Base-by-base conservation (phyloP, 2,329 filamentous ascomycete species). In the Dothideomycetes sp. region DNA sequence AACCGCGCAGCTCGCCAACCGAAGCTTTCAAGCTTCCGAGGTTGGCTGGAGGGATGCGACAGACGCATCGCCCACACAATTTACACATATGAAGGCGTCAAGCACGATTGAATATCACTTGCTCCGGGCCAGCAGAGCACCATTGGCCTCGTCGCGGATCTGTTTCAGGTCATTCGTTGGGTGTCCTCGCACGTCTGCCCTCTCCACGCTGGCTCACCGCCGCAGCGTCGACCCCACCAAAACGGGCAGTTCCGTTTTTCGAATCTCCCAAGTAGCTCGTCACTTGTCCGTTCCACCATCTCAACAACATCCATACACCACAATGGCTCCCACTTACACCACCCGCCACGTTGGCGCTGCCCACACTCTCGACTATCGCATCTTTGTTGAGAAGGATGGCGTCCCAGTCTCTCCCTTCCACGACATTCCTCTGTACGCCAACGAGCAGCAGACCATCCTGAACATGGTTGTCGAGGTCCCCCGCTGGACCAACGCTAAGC, bases 391-490 rank as follows among this genome's bases (percentile, higher is more conserved):
- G 76, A 88, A 94, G 74, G 85, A 96, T 83, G 91, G 89, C 70
- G 72, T 84, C 50, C 84, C 85, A 52, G 66, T 96, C 65, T 96
- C 89, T 48, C 84, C 89, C 54, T 98, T 95, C 79, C 91, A 98
- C 74, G 91, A 98, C 64, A 87, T 98, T 53, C 91, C 91, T 47
- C 84, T 98, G 54, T 98, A 87, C 63, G 89, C 89, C 79, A 94
- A 98, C 65, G 75, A 84, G 68, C 83, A 94, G 73, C 79, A 94
- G 75, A 94, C 82, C 55, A 72, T 96, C 63, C 77, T 98, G 60
- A 98, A 98, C 81, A 98, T 98, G 91, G 65, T 98, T 50, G 91
- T 98, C 57, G 91, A 98, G 81, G 95, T 98, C 58, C 91, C 91
- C 58, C 82, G 91, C 72, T 98, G 91, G 91, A 94, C 89, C 73